Base-by-base conservation (phyloP, 2,329 filamentous ascomycete genomes). In the Ascosphaera aggregata region DNA sequence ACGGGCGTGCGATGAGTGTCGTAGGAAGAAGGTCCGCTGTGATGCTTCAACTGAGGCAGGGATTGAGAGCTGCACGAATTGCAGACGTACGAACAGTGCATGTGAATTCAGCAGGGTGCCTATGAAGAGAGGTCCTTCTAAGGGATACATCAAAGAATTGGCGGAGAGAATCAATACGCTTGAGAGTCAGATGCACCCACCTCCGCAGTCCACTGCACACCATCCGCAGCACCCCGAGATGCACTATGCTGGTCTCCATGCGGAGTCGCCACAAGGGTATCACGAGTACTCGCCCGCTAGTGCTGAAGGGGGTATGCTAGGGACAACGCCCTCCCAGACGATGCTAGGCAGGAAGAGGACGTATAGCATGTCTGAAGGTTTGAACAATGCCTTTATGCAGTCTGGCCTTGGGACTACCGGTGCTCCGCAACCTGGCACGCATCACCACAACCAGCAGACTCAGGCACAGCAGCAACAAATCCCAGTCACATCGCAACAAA, bases 81-180 rank as follows among this genome's bases (percentile, higher is more conserved):
- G 84, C 54, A 73, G 74, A 40, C 71, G 81, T 39, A 75, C 80
- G 5, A 69, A 70, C n/a, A 69, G 74, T n/a, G 63, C 65, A 17
- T 93, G 84, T 57, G 67, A 84, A 16, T 93, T 92, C 52, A 91
- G 80, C 55, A 71, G 84, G 38, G 76, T 89, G 40, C 82, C 81
- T 1, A 80, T 89, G 65, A 92, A 89, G 57, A 69, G 80, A 43
- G 82, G 84, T 1, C 82, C 84, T 2, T 89, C 78, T 52, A 93
- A 92, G 67, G 84, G 84, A 67, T 80, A 66, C 49, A 93, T 93
- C 54, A 92, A 91, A 53, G 82, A 92, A 54, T 67, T 93, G 17
- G 81, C 82, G 18, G 82, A 92, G 51, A 67, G 84, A 18, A 73
- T 93, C 42, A 74, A 85, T 48, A 76, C 71, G 34, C 75, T 93